Evolutionary conservation across 805 yeast genomes (phyloP), one percentile per base, ranked within the genome.

Genomic region (Cyberlindnera lachancei): DNA sequence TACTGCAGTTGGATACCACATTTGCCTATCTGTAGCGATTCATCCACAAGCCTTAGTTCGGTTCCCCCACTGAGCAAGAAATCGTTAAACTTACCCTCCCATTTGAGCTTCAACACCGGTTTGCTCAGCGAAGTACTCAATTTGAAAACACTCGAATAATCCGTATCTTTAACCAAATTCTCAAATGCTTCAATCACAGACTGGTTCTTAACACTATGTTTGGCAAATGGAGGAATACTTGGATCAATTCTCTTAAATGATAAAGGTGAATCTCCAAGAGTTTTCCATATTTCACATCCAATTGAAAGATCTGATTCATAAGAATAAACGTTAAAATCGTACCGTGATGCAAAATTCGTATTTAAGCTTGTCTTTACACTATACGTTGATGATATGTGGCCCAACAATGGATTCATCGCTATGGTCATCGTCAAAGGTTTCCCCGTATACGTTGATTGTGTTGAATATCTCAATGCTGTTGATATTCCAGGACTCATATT

Each of bases 401-500:
- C 98, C 52, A 90, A 63, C 12, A 92, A 63, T 1, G 98, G 98
- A 53, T 92, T 92, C 36, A 80, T 68, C 1, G 95, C 79, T 24
- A 90, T 50, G 0, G 97, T 82, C 68, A 92, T 71, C 0, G 95
- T 83, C 41, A 88, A 59, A 0, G 98, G 98, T 41, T 85, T 81
- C 4, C 94, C 94, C 0, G 95, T 82, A 26, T 83, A 74, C 0
- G 92, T 76, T 0, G 95, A 76, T 40, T 84, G 79, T 0, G 96
- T 84, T 1, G 90, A 71, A 53, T 92, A 90, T 27, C 96, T 61
- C 29, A 86, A 54, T 0, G 94, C 90, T 2, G 94, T 73, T 1
- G 95, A 84, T 14, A 88, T 53, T 0, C 96, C 97, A 0, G 96
- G 96, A 37, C 90, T 79, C 70, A 85, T 79, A 28, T 83, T 79